A percentile compares a stretch with the other conserved stretches of the same genome.
Evolutionary conservation across 768 basidiomycete genomes (phyloP).

Genomic region (Podaxis mareebaensis): DNA sequence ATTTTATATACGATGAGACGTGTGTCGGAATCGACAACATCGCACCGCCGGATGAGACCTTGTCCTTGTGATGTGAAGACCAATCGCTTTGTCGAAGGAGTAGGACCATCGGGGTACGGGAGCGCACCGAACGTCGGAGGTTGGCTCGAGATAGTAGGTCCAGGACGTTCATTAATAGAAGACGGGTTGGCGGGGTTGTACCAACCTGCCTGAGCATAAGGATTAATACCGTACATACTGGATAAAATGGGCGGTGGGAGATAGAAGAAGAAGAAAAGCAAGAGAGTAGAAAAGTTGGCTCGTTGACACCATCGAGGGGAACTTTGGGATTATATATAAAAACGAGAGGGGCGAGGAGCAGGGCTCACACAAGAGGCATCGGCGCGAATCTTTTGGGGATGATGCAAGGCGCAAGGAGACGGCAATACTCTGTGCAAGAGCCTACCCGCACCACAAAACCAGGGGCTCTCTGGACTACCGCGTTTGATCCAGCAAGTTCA

Average conservation of each 20-base stretch:
- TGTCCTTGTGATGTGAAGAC: constrained; percentile 33
- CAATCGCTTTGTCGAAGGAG: constrained; percentile 18
- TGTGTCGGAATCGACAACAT: constrained; percentile 40
- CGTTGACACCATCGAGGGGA: background rate
- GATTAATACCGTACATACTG: constrained; percentile 28
- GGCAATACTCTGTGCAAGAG: background rate
- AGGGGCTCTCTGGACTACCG: background rate
- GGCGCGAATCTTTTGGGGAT: too few species aligned
- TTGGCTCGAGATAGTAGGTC: constrained; percentile 16
- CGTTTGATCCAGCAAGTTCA: background rate
- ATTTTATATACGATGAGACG: constrained; percentile 42
- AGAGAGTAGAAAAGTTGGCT: background rate
- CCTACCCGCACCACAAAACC: background rate
- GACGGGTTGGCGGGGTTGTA: constrained; percentile 29
- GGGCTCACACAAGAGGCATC: too few species aligned
- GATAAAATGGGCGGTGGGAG: background rate
- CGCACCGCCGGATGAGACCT: constrained; percentile 43
- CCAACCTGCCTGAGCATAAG: constrained; percentile 34
- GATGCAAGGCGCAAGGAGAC: too few species aligned
- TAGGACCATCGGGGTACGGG: constrained; percentile 18
- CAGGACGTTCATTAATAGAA: constrained; percentile 25
- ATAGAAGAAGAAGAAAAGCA: background rate
- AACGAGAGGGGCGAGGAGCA: background rate
- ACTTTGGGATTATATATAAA: background rate
- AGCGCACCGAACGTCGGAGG: constrained; percentile 30